Percentiles rank a stretch among this genome's conserved stretches.
These are phyloP conservation scores for Rhazya stricta DNA, from an alignment of 257 asterid genomes.

Conservation along the genomic window DNA sequence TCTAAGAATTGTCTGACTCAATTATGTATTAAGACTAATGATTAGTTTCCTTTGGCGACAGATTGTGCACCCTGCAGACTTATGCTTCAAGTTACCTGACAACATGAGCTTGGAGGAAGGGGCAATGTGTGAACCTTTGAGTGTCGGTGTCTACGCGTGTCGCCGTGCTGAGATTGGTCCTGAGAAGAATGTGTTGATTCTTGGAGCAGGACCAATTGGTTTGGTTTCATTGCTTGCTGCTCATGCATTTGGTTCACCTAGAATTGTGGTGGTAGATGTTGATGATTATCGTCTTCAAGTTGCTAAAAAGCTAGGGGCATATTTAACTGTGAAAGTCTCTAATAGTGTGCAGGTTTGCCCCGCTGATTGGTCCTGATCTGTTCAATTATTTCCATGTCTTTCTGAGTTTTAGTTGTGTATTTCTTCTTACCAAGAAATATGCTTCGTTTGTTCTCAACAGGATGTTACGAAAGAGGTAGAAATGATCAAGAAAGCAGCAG, in stretches of 20 bases:
- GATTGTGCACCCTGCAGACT: slow-evolving; percentile 10
- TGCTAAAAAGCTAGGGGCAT: slow-evolving; percentile 7
- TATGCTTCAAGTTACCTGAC: slow-evolving; percentile 10
- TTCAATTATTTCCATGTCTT: no score
- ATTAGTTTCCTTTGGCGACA: not conserved
- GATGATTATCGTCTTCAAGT: slow-evolving; percentile 9
- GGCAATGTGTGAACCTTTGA: slow-evolving; percentile 15
- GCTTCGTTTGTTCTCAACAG: no score
- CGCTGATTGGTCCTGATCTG: no score
- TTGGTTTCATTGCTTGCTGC: slow-evolving; percentile 13
- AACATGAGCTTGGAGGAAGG: slow-evolving; percentile 8
- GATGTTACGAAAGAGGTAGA: slow-evolving; percentile 1
- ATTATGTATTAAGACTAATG: not conserved
- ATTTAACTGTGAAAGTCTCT: slow-evolving; percentile 1
- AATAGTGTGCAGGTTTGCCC: not conserved
- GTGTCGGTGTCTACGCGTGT: slow-evolving; percentile 9
- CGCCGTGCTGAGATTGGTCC: slow-evolving; percentile 10
- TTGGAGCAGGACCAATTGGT: not conserved
- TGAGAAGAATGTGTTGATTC: slow-evolving; percentile 5
- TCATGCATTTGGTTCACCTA: slow-evolving; percentile 10
- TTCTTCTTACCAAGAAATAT: no score
- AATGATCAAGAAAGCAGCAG: not conserved
- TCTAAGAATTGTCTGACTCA: not conserved
- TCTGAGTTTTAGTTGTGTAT: no score
- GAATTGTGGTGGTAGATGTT: slow-evolving; percentile 4